Evolutionary conservation across 2,329 filamentous ascomycete species (phyloP), one percentile per base, ranked within the genome.

Genomic region (Exophiala bonariae): DNA sequence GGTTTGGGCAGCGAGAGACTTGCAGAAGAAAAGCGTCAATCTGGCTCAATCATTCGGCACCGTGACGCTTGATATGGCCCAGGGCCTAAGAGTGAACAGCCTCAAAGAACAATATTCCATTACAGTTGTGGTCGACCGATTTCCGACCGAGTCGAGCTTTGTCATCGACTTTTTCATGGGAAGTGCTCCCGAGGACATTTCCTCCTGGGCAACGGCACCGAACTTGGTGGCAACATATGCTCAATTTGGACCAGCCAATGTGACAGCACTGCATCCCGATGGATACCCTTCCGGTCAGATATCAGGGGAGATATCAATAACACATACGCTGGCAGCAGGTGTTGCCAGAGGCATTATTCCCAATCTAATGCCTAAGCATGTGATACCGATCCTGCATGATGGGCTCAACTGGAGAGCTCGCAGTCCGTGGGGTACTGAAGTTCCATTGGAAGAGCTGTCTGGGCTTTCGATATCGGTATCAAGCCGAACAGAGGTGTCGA

Each of bases 101-200:
- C 56, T 59, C 49, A 49, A 55, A 38, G 62, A 42, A 42, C 62
- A 91, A 58, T 92, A 87, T 80, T 74, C 83, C 18, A 81, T 80
- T 56, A 87, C 86, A 58, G 75, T 91, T 35, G 70, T 73, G 13
- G 79, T 83, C 13, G 58, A 63, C 37, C 60, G 57, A 50, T 61
- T 80, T 47, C 80, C 80, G 2, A 65, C 86, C 7, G 71, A 77
- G 9, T 78, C 76, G 1, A 80, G 83, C 0, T 88, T 85, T 59
- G 75, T 73, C 44, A 71, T 92, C 16, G 80, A 85, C 61, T 70
- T 91, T 49, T 91, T 90, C 66, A 62, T 89, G 2, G 86, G 83
- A 0, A 62, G 73, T 2, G 68, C 73, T 2, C 69, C 76, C 1
- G 55, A 60, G 3, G 69, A 81, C 31, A 59, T 71, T 1, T 54